Base-by-base conservation (phyloP, 306 rosid species). In the Ormosia semicastrata region DNA sequence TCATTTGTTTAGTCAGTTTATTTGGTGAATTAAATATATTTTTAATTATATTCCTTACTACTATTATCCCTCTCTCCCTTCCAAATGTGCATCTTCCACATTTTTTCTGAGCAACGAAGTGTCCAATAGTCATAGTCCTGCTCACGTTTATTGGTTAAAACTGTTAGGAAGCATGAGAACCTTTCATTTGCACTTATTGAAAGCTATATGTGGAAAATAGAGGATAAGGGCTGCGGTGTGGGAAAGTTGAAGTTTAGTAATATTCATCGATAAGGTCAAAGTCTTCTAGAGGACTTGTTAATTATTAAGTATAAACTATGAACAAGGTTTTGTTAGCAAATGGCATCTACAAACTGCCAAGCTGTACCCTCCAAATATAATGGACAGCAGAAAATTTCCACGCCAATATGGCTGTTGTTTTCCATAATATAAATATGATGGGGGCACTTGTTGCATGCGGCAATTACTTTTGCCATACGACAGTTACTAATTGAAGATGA, bases 231-330 rank as follows among this genome's bases (percentile, higher is more conserved):
- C 39, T 13, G 47, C 4, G 29, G 54, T 32, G 65, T 76, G 63
- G 4, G 14, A 17, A 62, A 18, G 11, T 58, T 69, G 77, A 70
- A 17, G 54, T 65, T 53, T 65, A 7, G 37, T 47, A 52, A 56
- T 47, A 40, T 12, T 33, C n/a, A 44, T 65, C 39, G 66, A 72
- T 15, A 29, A 60, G 15, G 84, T 84, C 87, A 79, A 79, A 84
- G 87, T 79, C 81, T 79, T 78, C 24, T 0, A 0, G 44, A 13
- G 41, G 72, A 2, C 66, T 71, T 54, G 33, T 44, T 24, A 56
- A 24, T n/a, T 54, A 64, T 64, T 11, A 40, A 36, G 13, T 17
- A 15, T 67, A 14, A 43, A 46, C 46, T 63, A 40, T 81, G 64
- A 72, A 54, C 8, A 74, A 30, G 30, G 39, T 14, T 75, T 75